Evolutionary conservation across 2,329 filamentous ascomycete species (phyloP), one percentile per base, ranked within the genome.

Genomic region (Lecanosticta acicola): DNA sequence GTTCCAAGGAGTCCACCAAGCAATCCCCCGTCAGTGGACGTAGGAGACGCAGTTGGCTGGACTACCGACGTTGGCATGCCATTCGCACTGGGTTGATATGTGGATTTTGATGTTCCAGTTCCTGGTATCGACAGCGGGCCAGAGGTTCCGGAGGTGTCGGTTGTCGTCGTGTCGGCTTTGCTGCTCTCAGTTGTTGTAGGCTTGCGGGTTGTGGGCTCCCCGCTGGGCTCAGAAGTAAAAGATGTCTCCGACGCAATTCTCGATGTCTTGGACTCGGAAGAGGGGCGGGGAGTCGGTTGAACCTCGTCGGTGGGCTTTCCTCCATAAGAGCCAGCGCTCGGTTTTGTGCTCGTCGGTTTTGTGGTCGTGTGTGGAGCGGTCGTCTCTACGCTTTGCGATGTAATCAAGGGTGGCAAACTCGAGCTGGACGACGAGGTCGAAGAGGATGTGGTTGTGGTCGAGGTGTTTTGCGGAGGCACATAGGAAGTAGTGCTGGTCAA

Each of bases 401-500:
- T 39, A n/a, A 19, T 39, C 18, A 39, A 19, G 35, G 19, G 9
- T 29, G 11, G 24, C 24, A 11, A 7, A 11, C 24, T 29, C 7
- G 24, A 29, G 24, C 7, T 7, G 7, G 24, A 11, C 24, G 24
- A 29, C 24, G 24, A 29, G 5, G 11, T 29, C 24, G 24, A 29
- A 11, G 24, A 29, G 11, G 24, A 29, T 29, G 24, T 29, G n/a
- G n/a, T n/a, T 11, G 24, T 7, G 11, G 24, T 29, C 24, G 24
- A 7, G 24, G 24, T 29, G 24, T 29, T 29, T 11, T 29, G 24
- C 24, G 24, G 24, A 29, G 24, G 24, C 24, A 11, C 24, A 5
- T 5, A 11, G 11, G 35, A 19, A 19, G 14, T 38, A 2, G 41
- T 36, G 3, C 19, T 43, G 18, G 50, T 44, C 4, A 50, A 26